Evolutionary conservation across 805 yeast genomes (phyloP), one percentile per base, ranked within the genome.

Genomic region (Citeromyces nyonsensis): DNA sequence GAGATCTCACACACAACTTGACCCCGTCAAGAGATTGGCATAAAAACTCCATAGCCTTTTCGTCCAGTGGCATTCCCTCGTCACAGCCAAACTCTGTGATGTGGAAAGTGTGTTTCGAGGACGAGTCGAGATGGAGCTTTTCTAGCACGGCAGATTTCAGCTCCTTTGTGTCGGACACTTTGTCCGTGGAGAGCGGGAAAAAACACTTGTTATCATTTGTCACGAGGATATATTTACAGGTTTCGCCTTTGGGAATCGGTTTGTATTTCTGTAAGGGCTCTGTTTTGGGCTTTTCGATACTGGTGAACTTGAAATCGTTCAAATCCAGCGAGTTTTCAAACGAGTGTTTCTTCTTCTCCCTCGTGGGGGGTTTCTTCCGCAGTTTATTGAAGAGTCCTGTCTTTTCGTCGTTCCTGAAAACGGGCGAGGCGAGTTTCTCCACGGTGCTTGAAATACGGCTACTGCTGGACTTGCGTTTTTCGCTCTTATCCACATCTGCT

Each of bases 11-110:
- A 14, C 42, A 29, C 6, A 49, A 9, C 30, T 48, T 49, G 31
- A 41, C 50, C 50, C 24, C 44, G 43, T 13, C 45, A 38, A 35
- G 63, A 65, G 10, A 44, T 39, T 15, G 53, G 43, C 1, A 49
- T 44, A 8, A 66, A 41, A 2, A 69, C 41, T 56, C 55, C 3
- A 76, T 36, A 2, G 63, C 42, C 2, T 59, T 58, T 29, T 72
- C 76, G 14, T 73, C 65, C 12, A 79, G 42, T 0, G 72, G 59
- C 4, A 56, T 65, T 20, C 85, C 88, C 20, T 66, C 62, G 10
- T 61, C 60, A 31, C 73, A 57, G 13, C 73, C 71, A 47, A 73
- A 70, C 33, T 83, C 94, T 0, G 94, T 78, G 38, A 83, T 49
- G 40, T 75, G 78, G 28, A 72, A 58, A 2, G 63, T 47, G 10